These are phyloP conservation scores for Lentinula raphanica DNA, from an alignment of 768 basidiomycete species.

Conservation along the genomic window DNA sequence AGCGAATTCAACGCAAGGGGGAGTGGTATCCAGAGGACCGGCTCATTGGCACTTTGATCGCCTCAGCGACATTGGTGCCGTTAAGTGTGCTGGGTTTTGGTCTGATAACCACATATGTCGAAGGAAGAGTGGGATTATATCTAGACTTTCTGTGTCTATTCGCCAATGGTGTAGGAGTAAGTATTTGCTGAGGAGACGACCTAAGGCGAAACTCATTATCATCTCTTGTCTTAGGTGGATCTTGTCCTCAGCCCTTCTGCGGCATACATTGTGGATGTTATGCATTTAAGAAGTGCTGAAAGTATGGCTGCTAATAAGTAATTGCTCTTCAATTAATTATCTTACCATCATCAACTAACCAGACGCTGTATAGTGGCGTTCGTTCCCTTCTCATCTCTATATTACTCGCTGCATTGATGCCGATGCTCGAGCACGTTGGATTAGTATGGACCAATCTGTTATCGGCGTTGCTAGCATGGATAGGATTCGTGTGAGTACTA, in stretches of 20 bases:
- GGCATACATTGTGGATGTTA: slow-evolving; percentile 44
- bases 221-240: slow-evolving; percentile 39
- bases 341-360: neutral
- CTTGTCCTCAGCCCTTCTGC: slow-evolving; percentile 41
- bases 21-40: slow-evolving; percentile 68
- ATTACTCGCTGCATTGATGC: slow-evolving; percentile 5
- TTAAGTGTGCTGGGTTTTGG: slow-evolving; percentile 46
- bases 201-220: neutral
- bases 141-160: slow-evolving; percentile 54
- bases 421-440: slow-evolving; percentile 14
- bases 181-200: slow-evolving; percentile 10
- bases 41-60: slow-evolving; percentile 45
- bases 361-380: slow-evolving; percentile 3
- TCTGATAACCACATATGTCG: slow-evolving; percentile 45
- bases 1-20: slow-evolving; percentile 45
- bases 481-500: slow-evolving; percentile 13
- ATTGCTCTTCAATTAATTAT: slow-evolving; percentile 9
- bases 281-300: slow-evolving; percentile 46
- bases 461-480: slow-evolving; percentile 12
- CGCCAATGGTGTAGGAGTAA: slow-evolving; percentile 59
- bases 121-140: slow-evolving; percentile 42
- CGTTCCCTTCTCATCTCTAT: slow-evolving; percentile 9
- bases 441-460: slow-evolving; percentile 11
- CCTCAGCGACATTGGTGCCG: slow-evolving; percentile 46
- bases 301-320: slow-evolving; percentile 39